A percentile compares a stretch with the other conserved stretches of the same genome.
phyloP scores from a whole-genome alignment of 805 yeast genomes.

The Candida berthetii region DNA sequence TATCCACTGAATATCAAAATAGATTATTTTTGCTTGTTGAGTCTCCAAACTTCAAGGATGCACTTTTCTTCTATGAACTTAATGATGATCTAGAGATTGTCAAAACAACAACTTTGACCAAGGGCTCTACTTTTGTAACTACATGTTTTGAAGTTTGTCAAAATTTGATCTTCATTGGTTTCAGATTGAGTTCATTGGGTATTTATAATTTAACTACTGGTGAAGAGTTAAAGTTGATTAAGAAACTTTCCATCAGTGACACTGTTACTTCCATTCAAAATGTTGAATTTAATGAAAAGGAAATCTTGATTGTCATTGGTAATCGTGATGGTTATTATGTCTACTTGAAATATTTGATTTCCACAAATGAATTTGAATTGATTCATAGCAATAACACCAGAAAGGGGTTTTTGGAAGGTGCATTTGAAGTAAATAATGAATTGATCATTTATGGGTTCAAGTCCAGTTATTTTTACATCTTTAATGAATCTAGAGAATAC shows the following conservation, averaged over 20 bases:
- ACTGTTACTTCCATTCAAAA: constrained; percentile 52
- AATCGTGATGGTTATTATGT: constrained; percentile 64
- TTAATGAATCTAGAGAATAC: constrained; percentile 73
- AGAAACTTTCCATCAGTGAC: constrained; percentile 57
- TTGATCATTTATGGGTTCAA: constrained; percentile 75
- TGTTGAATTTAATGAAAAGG: constrained; percentile 20
- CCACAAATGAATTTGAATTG: constrained; percentile 17
- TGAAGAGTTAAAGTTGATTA: constrained; percentile 22
- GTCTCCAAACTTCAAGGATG: constrained; percentile 61
- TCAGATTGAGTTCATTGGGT: constrained; percentile 63
- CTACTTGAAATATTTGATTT: constrained; percentile 26
- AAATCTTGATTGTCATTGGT: constrained; percentile 36
- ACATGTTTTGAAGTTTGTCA: constrained; percentile 47
- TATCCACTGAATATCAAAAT: constrained; percentile 24
- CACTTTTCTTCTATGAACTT: constrained; percentile 38
- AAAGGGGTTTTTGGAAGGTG: constrained; percentile 80
- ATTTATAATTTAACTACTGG: constrained; percentile 36
- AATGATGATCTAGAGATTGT: constrained; percentile 21
- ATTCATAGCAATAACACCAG: constrained; percentile 57
- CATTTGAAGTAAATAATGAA: constrained; percentile 36
- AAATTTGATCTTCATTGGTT: constrained; percentile 52
- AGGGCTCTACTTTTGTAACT: constrained; percentile 46
- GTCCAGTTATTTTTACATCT: constrained; percentile 69
- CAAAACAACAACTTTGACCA: constrained; percentile 20
- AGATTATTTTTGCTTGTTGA: constrained; percentile 42